Percentiles rank a stretch among this genome's conserved stretches.
phyloP scores from a whole-genome alignment of 1,139 yeast genomes.

The Pichia sp. region DNA sequence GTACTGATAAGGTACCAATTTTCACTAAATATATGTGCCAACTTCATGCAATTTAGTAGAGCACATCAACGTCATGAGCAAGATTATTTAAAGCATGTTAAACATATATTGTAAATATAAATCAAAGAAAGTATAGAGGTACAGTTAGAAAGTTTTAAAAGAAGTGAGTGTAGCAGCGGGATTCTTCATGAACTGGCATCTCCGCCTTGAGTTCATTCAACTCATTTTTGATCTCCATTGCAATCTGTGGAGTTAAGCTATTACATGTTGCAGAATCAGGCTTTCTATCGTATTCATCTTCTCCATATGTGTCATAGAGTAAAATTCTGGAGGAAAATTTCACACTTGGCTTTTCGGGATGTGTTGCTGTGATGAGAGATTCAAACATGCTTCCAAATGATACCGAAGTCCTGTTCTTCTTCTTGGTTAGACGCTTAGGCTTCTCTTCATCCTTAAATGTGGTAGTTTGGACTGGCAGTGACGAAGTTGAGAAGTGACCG shows the following conservation, averaged over 20 bases:
- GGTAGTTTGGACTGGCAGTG: constrained; percentile 7
- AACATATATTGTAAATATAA: too few relatives aligned
- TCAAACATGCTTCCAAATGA: constrained; percentile 23
- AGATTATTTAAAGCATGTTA: not conserved
- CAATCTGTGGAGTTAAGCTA: constrained; percentile 80
- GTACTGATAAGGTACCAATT: too few relatives aligned
- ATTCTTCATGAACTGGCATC: constrained; percentile 77
- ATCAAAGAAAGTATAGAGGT: too few relatives aligned
- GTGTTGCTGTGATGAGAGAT: constrained; percentile 9
- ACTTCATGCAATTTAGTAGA: too few relatives aligned
- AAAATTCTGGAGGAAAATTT: constrained; percentile 78
- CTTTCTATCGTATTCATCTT: constrained; percentile 83
- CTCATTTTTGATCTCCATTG: constrained; percentile 83
- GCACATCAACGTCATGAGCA: not conserved
- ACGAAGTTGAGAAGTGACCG: constrained; percentile 9
- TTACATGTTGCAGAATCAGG: constrained; percentile 94
- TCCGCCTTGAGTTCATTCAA: constrained; percentile 64
- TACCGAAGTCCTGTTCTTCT: constrained; percentile 15
- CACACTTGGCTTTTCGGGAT: constrained; percentile 32
- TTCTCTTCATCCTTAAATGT: constrained; percentile 8
- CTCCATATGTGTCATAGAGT: constrained; percentile 79
- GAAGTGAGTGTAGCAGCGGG: constrained; percentile 79
- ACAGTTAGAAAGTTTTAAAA: constrained; percentile 35
- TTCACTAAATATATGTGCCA: too few relatives aligned
- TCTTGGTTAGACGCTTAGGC: constrained; percentile 15